Conservation (phyloP, 371 early-diverging fungal genomes). For the Rhizopus microsporus region DNA sequence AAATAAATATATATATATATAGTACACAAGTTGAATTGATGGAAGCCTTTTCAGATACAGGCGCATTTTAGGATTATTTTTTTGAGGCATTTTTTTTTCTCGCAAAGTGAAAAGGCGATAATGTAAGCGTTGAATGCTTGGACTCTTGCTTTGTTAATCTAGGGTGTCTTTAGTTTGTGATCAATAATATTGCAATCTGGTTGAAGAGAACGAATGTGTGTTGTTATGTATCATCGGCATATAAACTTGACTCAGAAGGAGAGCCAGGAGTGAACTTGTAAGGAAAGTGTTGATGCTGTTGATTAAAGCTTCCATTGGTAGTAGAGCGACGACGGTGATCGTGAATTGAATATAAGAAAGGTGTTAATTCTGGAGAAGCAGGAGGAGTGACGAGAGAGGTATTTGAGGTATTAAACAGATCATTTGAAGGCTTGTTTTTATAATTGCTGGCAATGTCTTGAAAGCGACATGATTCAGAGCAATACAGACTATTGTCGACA, state of each 20-base stretch:
- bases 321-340: constrained; percentile 18
- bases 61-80: background rate
- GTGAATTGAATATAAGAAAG: constrained; percentile 21
- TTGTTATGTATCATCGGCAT: constrained; percentile 22
- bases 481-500: constrained; percentile 25
- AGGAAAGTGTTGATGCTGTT: constrained; percentile 8
- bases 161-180: background rate
- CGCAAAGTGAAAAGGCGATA: background rate
- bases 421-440: constrained; percentile 4
- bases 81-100: background rate
- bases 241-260: constrained; percentile 22
- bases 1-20: no score
- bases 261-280: constrained; percentile 21
- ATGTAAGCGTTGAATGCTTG: constrained; percentile 2
- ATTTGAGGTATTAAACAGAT: background rate
- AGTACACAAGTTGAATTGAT: background rate
- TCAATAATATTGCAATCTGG: constrained; percentile 6
- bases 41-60: background rate
- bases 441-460: constrained; percentile 14
- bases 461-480: constrained; percentile 24
- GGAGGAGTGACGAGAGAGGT: constrained; percentile 19
- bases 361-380: constrained; percentile 18
- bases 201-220: constrained; percentile 64
- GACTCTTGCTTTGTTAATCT: background rate
- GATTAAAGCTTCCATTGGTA: constrained; percentile 9